These are phyloP conservation scores for Beta vulgaris DNA, from an alignment of 148 eudicot genomes.

Conservation along the genomic window DNA sequence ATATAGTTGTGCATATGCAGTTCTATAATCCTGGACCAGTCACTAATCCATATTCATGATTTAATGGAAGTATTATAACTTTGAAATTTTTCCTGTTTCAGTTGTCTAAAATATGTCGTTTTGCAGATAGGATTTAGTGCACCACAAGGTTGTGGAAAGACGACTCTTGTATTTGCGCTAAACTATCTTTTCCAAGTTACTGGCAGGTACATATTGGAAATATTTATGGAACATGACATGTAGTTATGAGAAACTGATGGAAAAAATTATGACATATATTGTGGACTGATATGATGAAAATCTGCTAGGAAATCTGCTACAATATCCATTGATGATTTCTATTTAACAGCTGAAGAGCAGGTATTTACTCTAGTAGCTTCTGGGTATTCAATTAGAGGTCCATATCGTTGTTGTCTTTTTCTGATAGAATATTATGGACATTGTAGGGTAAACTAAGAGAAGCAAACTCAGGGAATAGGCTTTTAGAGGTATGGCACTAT, in stretches of 20 bases:
- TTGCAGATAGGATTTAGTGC: conserved; percentile 98
- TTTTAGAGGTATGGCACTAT: conserved; percentile 62
- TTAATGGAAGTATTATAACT: background rate
- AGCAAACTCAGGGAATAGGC: conserved; percentile 72
- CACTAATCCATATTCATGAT: background rate
- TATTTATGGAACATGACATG: conserved; percentile 25
- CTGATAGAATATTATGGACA: conserved; percentile 24
- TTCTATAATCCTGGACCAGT: background rate
- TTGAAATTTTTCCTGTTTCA: background rate
- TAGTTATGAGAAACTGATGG: conserved; percentile 6
- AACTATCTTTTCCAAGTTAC: conserved; percentile 65
- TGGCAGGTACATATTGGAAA: conserved; percentile 63
- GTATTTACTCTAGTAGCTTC: conserved; percentile 36
- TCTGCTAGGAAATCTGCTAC: conserved; percentile 82
- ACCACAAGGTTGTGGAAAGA: conserved; percentile 98
- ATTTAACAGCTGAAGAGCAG: conserved; percentile 90
- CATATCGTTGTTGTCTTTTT: conserved; percentile 15
- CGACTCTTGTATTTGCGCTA: conserved; percentile 89
- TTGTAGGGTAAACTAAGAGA: conserved; percentile 80
- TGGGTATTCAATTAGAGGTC: background rate
- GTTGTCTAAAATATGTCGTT: conserved; percentile 10
- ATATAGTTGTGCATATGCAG: background rate
- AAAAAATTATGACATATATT: conserved; percentile 7
- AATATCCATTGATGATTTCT: conserved; percentile 94
- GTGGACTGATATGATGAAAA: conserved; percentile 30